Evolutionary conservation across 2,329 filamentous ascomycete species (phyloP), one percentile per base, ranked within the genome.

Genomic region (Apiospora phragmitis): DNA sequence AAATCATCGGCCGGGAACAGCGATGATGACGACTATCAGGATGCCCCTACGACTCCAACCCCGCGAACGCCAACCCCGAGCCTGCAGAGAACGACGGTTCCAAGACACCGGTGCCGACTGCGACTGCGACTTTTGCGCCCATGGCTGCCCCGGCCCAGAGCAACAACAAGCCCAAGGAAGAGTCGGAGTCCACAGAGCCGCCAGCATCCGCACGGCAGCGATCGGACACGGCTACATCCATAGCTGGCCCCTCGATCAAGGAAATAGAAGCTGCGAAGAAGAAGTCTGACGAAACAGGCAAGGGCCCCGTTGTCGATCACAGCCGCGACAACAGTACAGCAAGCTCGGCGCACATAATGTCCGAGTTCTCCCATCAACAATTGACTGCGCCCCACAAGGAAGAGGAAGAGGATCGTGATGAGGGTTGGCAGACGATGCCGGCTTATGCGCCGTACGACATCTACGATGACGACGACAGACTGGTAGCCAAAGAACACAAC

Each of bases 341-440:
- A 8, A 85, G 82, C 74, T 75, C 75, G 67, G 70, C 77, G 26
- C 76, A 74, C 26, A 76, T 75, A 24, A 71, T 90, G 24, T 97
- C 95, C 12, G 94, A 97, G 81, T 98, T 93, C 86, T 98, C 96
- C 1, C 95, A 99, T 79, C 94, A 98, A 81, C 90, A 92, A 74
- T 83, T 94, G 67, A 88, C 90, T 12, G 83, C 87, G 21, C 85
- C 89, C 73, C 85, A 87, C 51, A 84, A 89, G 16, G 82, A 87
- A 16, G 83, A 88, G 65, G 83, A 86, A 16, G 81, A 88, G 2
- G 84, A 88, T 14, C 90, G 90, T 7, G 92, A 92, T n/a, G 91
- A 84, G 1, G 90, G 87, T 68, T 99, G 96, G 96, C 94, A 98
- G 83, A 89, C 90, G 3, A 99, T 99, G 96, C 96, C 95, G 1